Percentiles rank a stretch among this genome's conserved stretches.
Conservation (phyloP, 768 basidiomycete genomes). For the Serendipita indica region DNA sequence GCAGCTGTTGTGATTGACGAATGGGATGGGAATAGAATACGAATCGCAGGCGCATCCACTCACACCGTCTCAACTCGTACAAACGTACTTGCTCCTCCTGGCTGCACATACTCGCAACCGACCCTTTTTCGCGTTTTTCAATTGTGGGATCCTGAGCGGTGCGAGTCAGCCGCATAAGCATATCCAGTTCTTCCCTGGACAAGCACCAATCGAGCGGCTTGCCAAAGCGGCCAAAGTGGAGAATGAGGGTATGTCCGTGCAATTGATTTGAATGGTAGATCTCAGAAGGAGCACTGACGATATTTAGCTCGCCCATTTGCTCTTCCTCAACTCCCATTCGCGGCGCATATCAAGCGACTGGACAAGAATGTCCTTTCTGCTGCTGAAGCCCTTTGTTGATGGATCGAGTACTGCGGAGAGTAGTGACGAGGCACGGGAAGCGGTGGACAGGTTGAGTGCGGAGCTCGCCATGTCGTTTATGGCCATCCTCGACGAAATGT, state of each 20-base stretch:
- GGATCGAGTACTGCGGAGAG: too few relatives aligned
- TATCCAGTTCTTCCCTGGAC: constrained; percentile 27
- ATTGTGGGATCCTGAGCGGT: constrained; percentile 73
- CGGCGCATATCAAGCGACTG: constrained; percentile 62
- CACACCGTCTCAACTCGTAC: constrained; percentile 60
- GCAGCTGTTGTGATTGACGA: too few relatives aligned
- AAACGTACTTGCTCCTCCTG: constrained; percentile 55
- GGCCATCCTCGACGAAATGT: background rate
- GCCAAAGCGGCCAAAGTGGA: constrained; percentile 45
- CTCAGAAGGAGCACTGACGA: too few relatives aligned
- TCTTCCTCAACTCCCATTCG: constrained; percentile 52
- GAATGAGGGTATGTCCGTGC: too few relatives aligned
- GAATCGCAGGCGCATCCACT: constrained; percentile 67
- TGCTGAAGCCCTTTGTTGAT: too few relatives aligned
- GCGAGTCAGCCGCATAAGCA: constrained; percentile 89
- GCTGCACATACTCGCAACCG: constrained; percentile 49
- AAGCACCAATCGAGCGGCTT: constrained; percentile 64
- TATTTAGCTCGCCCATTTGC: constrained; percentile 56
- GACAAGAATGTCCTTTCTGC: background rate
- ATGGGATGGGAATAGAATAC: constrained; percentile 38
- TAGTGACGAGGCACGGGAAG: background rate
- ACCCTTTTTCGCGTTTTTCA: constrained; percentile 73
- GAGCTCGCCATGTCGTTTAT: constrained; percentile 1
- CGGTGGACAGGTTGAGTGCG: background rate
- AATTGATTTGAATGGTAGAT: too few relatives aligned